Base-by-base conservation (phyloP, 495 filamentous ascomycete genomes). In the Lasiosphaeria miniovina region DNA sequence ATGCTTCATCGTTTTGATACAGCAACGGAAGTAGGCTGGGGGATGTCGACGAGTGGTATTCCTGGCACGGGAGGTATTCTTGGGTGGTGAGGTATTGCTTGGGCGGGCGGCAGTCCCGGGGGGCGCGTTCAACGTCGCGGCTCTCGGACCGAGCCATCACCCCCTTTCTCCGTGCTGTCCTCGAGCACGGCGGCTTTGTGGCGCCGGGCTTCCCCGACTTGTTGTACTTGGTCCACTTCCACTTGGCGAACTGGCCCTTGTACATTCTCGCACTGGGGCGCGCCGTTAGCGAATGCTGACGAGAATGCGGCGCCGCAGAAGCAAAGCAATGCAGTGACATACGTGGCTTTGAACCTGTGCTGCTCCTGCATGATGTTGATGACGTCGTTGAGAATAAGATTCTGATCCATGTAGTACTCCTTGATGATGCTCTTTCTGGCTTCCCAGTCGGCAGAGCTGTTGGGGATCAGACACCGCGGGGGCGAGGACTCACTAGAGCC, bases 331-430 rank as follows among this genome's bases (percentile, higher is more conserved):
- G 6, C 33, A 40, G 32, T 15, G 34, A 49, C 70, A 8, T 59
- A 73, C 71, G 72, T 74, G 4, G 72, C 72, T 33, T 67, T 72
- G 62, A 74, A 74, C 15, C 61, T 66, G 61, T 74, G 60, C 12
- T 62, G 64, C 9, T 45, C 33, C 10, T 62, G 32, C 68, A 74
- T 72, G 1, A 73, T 70, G 9, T 65, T 59, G 14, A 74, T 69
- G 14, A 72, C 71, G 9, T 74, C 70, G 48, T 72, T 73, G 14
- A 74, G 64, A 41, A 71, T 71, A 24, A 62, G 65, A 41, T 74
- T 74, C 46, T 73, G 57, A 1, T 62, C 55, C 59, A 74, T 71
- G 58, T 74, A 74, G 12, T 71, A 49, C 33, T 68, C 53, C 14
- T 60, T 32, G 49, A 74, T 73, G 33, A 66, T 57, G 10, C 61